Conservation (phyloP, 371 early-diverging fungal genomes). For the Mortierella sp. region DNA sequence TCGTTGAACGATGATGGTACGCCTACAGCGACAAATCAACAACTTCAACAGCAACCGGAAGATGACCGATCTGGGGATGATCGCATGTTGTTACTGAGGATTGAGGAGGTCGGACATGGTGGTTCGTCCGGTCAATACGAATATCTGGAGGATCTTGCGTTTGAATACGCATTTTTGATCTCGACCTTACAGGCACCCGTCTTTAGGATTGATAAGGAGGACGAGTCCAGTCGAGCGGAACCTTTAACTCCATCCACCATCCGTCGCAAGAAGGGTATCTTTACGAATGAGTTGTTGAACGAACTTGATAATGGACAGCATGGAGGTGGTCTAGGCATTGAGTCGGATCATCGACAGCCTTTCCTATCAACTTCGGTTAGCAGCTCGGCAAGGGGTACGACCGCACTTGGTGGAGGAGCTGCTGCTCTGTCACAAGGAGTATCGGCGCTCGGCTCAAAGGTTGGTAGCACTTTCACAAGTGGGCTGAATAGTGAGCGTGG, state of each 20-base stretch:
- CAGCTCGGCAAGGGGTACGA: too few species aligned
- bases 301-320: conserved; percentile 15
- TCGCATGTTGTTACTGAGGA: conserved; percentile 57
- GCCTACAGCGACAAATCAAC: too few species aligned
- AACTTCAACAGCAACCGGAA: not conserved
- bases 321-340: conserved; percentile 13
- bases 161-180: conserved; percentile 69
- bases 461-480: not conserved
- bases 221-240: conserved; percentile 5
- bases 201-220: conserved; percentile 37
- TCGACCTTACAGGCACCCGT: conserved; percentile 52
- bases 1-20: not conserved
- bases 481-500: not conserved
- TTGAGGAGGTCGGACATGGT: conserved; percentile 70
- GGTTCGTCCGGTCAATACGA: conserved; percentile 69
- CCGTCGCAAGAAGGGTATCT: conserved; percentile 28
- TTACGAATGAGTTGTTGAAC: conserved; percentile 27
- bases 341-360: conserved; percentile 27
- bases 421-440: not conserved
- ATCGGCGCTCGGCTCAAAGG: not conserved
- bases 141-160: conserved; percentile 67
- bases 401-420: too few species aligned
- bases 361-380: conserved; percentile 2
- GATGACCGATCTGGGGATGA: conserved; percentile 10
- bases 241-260: conserved; percentile 25